Percentiles rank a stretch among this genome's conserved stretches.
Conservation (phyloP, 2,329 filamentous ascomycete genomes). For the Pyrenochaeta sp. region DNA sequence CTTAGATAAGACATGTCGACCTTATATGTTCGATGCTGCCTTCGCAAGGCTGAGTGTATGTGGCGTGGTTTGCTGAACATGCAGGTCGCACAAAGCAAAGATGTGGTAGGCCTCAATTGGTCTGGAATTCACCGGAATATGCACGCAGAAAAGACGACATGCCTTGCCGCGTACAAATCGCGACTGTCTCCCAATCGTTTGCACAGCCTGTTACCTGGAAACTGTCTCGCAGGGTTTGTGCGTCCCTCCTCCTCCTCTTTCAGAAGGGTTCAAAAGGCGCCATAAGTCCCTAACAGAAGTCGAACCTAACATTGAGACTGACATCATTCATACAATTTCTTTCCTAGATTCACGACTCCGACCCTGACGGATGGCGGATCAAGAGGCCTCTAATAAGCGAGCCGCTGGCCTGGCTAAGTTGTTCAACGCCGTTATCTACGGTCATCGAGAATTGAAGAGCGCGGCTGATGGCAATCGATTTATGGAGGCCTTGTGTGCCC, state of each 20-base stretch:
- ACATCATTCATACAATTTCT: background rate
- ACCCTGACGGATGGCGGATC: constrained; percentile 22
- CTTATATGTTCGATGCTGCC: constrained; percentile 21
- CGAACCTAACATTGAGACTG: background rate
- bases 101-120: constrained; percentile 22
- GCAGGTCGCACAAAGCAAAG: constrained; percentile 26
- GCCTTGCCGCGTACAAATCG: constrained; percentile 20
- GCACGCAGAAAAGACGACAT: constrained; percentile 22
- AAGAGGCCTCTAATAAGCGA: constrained; percentile 32
- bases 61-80: constrained; percentile 25
- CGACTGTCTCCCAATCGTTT: constrained; percentile 35
- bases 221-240: constrained; percentile 13
- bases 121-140: constrained; percentile 18
- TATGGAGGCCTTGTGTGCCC: constrained; percentile 58
- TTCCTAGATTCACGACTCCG: background rate
- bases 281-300: background rate
- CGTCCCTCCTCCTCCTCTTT: constrained; percentile 2
- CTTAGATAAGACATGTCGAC: background rate
- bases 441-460: constrained; percentile 50
- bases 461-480: constrained; percentile 55
- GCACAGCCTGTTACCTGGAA: constrained; percentile 24
- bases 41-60: constrained; percentile 37
- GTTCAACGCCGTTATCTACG: constrained; percentile 53
- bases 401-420: constrained; percentile 47
- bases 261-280: constrained; percentile 2